A percentile compares a stretch with the other conserved stretches of the same genome.
These are phyloP conservation scores for Yueomyces sinensis DNA, from an alignment of 805 yeast genomes.

Conservation along the genomic window DNA sequence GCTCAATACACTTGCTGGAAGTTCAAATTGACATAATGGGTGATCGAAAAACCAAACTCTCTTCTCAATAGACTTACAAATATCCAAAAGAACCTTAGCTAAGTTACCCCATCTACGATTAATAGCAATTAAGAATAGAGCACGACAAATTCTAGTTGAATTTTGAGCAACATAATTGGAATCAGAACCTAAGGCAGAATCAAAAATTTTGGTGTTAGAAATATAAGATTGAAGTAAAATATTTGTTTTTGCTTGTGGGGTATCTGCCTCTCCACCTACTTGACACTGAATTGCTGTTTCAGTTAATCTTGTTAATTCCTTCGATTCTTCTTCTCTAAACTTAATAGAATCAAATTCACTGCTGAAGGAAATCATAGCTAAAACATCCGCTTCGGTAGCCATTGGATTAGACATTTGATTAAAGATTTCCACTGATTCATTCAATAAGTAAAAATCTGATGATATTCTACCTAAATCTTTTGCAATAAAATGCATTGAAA, in stretches of 20 bases:
- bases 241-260: slow-evolving; percentile 78
- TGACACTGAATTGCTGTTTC: slow-evolving; percentile 65
- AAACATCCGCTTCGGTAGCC: slow-evolving; percentile 85
- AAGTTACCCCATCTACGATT: slow-evolving; percentile 86
- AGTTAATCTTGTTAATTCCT: slow-evolving; percentile 50
- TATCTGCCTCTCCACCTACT: slow-evolving; percentile 60
- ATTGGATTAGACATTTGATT: slow-evolving; percentile 70
- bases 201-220: slow-evolving; percentile 58
- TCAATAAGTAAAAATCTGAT: slow-evolving; percentile 79
- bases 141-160: slow-evolving; percentile 84
- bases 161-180: slow-evolving; percentile 91
- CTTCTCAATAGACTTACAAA: slow-evolving; percentile 78
- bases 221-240: slow-evolving; percentile 78
- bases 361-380: slow-evolving; percentile 82
- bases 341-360: slow-evolving; percentile 87
- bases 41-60: slow-evolving; percentile 84
- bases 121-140: slow-evolving; percentile 74
- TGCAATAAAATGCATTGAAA: slow-evolving; percentile 62
- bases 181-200: slow-evolving; percentile 76
- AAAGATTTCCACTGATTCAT: slow-evolving; percentile 79
- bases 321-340: slow-evolving; percentile 74
- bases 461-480: slow-evolving; percentile 92
- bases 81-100: slow-evolving; percentile 56
- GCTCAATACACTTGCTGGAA: slow-evolving; percentile 53
- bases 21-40: slow-evolving; percentile 77